These are phyloP conservation scores for Coprinopsis marcescibilis DNA, from an alignment of 768 basidiomycete genomes.

Conservation along the genomic window DNA sequence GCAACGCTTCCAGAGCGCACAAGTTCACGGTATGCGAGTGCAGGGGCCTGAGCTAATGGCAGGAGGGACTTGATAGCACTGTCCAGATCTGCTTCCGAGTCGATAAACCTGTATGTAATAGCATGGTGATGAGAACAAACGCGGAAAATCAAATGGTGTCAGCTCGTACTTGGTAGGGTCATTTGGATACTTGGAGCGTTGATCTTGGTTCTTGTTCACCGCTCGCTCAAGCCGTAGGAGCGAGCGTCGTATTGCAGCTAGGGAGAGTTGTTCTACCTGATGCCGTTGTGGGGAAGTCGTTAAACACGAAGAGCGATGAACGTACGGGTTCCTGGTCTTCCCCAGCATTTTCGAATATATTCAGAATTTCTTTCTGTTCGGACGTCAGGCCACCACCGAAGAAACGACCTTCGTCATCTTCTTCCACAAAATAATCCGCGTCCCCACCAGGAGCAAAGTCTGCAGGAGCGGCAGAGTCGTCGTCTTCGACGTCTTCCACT, in stretches of 20 bases:
- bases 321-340: conserved; percentile 68
- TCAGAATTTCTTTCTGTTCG: conserved; percentile 92
- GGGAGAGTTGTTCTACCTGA: conserved; percentile 62
- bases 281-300: background rate
- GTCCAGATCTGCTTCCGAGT: conserved; percentile 96
- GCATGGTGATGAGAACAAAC: background rate
- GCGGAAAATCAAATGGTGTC: too few species aligned
- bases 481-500: conserved; percentile 61
- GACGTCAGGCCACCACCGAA: conserved; percentile 90
- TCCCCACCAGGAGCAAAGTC: conserved; percentile 79
- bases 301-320: conserved; percentile 10
- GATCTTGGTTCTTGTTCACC: conserved; percentile 91
- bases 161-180: conserved; percentile 78
- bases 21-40: conserved; percentile 84
- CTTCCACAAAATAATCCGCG: conserved; percentile 85
- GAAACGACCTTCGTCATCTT: conserved; percentile 89
- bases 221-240: conserved; percentile 82
- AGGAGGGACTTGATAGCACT: conserved; percentile 78
- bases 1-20: conserved; percentile 67
- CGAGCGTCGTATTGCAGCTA: conserved; percentile 65
- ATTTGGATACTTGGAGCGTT: conserved; percentile 90
- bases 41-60: conserved; percentile 82
- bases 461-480: conserved; percentile 29
- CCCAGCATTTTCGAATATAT: conserved; percentile 81
- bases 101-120: conserved; percentile 73